phyloP scores from a whole-genome alignment of 2,329 filamentous ascomycete species.

The Raffaelea deltoideospora region DNA sequence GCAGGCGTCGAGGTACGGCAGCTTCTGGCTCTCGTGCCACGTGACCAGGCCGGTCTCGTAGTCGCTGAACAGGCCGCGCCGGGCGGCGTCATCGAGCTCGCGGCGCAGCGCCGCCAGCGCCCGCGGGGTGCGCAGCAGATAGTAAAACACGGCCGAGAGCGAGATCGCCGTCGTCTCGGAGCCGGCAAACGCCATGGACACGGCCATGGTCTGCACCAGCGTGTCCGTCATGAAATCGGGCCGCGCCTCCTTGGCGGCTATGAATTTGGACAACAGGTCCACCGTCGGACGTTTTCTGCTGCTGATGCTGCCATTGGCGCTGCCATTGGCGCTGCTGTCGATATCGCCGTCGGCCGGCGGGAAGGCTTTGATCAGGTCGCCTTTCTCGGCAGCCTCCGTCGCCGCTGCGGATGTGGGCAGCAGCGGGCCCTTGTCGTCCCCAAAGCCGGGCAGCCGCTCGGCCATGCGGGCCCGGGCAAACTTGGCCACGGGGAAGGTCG shows the following conservation, averaged over 20 bases:
- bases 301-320: too few relatives aligned
- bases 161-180: conserved; percentile 69
- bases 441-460: conserved; percentile 40
- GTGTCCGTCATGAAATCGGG: conserved; percentile 58
- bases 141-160: conserved; percentile 58
- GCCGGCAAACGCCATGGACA: conserved; percentile 60
- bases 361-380: too few relatives aligned
- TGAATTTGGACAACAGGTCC: conserved; percentile 58
- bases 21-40: conserved; percentile 52
- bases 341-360: too few relatives aligned
- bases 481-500: conserved; percentile 56
- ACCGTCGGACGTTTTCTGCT: conserved; percentile 25
- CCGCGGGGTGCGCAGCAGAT: conserved; percentile 47
- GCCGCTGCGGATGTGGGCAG: conserved; percentile 20
- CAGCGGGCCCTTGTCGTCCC: conserved; percentile 22
- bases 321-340: too few relatives aligned
- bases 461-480: conserved; percentile 55
- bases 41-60: conserved; percentile 45
- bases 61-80: conserved; percentile 33
- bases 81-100: conserved; percentile 47
- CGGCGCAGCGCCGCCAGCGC: conserved; percentile 38
- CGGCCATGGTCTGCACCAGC: conserved; percentile 54
- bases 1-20: conserved; percentile 63
- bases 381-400: too few relatives aligned
- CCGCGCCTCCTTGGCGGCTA: conserved; percentile 49